These are phyloP conservation scores for Niveomyces coronatus DNA, from an alignment of 2,329 filamentous ascomycete genomes.

Conservation along the genomic window DNA sequence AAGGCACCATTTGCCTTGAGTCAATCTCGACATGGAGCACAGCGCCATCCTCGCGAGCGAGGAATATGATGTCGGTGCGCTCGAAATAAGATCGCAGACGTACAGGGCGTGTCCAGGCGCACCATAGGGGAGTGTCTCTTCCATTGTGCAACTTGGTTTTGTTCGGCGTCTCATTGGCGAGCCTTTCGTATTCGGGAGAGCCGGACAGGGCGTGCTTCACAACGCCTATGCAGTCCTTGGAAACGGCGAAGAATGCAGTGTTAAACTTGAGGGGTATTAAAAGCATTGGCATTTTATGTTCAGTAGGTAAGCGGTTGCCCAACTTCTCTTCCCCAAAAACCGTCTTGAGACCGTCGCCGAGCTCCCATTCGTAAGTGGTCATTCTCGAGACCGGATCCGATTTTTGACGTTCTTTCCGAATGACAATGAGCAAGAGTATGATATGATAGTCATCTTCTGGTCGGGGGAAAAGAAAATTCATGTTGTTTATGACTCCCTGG, in stretches of 20 bases:
- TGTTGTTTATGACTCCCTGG: constrained; percentile 68
- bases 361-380: constrained; percentile 51
- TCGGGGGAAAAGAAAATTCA: constrained; percentile 74
- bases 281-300: constrained; percentile 52
- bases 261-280: constrained; percentile 61
- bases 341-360: constrained; percentile 34
- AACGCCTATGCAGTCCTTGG: constrained; percentile 45
- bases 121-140: constrained; percentile 54
- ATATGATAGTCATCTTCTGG: constrained; percentile 57
- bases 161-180: constrained; percentile 30
- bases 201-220: constrained; percentile 45
- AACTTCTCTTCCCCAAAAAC: constrained; percentile 36
- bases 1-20: constrained; percentile 42
- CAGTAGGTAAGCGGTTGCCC: constrained; percentile 39
- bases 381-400: constrained; percentile 33
- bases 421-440: constrained; percentile 60
- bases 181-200: constrained; percentile 35
- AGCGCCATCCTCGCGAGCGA: constrained; percentile 79
- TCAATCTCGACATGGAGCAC: constrained; percentile 64
- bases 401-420: constrained; percentile 27
- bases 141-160: constrained; percentile 38
- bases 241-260: constrained; percentile 62
- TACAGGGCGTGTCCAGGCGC: constrained; percentile 71
- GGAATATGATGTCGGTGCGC: constrained; percentile 67
- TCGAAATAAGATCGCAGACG: constrained; percentile 53